Percentiles rank a stretch among this genome's conserved stretches.
Evolutionary conservation across 768 basidiomycete species (phyloP).

Genomic region (Russula foetens): DNA sequence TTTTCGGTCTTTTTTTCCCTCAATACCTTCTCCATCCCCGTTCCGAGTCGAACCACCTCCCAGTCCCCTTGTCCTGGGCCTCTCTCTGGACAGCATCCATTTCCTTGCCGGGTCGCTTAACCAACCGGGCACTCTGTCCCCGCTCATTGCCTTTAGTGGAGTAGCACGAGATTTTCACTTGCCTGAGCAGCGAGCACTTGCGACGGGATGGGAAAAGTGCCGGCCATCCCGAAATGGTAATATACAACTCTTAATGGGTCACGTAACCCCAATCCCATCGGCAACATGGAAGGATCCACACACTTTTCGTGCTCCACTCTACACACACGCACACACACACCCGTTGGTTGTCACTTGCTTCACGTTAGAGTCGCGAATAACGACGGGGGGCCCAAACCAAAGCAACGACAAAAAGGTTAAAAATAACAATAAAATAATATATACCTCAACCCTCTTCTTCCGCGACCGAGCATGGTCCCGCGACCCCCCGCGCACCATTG

Average conservation of each 20-base stretch:
- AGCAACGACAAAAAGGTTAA: not conserved
- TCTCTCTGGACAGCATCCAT: conserved; percentile 2
- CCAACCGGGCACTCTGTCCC: conserved; percentile 1
- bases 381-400: not conserved
- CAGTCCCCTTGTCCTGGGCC: conserved; percentile 1
- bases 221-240: conserved; percentile 6
- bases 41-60: conserved; percentile 13
- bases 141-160: conserved; percentile 14
- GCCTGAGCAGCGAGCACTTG: not conserved
- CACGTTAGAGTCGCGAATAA: conserved; percentile 8
- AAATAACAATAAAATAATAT: too few species aligned
- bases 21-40: conserved; percentile 14
- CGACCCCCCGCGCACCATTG: conserved; percentile 8
- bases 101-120: not conserved
- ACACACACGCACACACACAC: not conserved
- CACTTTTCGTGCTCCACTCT: not conserved
- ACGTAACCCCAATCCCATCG: conserved; percentile 4
- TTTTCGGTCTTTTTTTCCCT: not conserved
- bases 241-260: conserved; percentile 15
- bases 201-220: conserved; percentile 13
- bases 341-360: not conserved
- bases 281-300: conserved; percentile 17
- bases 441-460: not conserved
- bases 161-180: conserved; percentile 18
- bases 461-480: conserved; percentile 15